Conservation (phyloP, 805 yeast species). For the Kodamaea jinghongensis region DNA sequence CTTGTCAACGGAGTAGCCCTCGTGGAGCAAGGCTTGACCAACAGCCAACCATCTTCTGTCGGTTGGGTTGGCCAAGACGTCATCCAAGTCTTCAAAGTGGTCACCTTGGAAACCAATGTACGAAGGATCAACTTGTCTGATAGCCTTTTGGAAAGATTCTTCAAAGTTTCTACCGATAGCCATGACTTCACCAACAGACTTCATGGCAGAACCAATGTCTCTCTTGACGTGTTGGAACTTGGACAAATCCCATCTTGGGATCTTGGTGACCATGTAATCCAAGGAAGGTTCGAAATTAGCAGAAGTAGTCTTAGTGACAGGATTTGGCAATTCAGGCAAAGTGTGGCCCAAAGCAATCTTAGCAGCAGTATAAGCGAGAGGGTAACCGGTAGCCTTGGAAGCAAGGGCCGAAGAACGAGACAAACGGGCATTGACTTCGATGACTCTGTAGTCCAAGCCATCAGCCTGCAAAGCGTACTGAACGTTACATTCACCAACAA, state of each 20-base stretch:
- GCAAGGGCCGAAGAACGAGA: slow-evolving; percentile 98
- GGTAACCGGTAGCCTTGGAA: slow-evolving; percentile 98
- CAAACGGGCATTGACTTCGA: slow-evolving; percentile 95
- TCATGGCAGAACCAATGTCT: slow-evolving; percentile 94
- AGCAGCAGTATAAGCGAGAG: slow-evolving; percentile 98
- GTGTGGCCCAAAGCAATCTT: slow-evolving; percentile 94
- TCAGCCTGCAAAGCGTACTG: slow-evolving; percentile 96
- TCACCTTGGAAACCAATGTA: slow-evolving; percentile 90
- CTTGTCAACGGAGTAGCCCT: slow-evolving; percentile 83
- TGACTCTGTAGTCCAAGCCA: slow-evolving; percentile 92
- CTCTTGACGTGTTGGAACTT: slow-evolving; percentile 95
- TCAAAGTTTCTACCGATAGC: slow-evolving; percentile 97
- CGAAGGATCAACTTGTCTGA: slow-evolving; percentile 93
- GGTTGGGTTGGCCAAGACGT: slow-evolving; percentile 77
- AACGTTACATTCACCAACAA: slow-evolving; percentile 98
- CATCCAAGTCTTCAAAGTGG: slow-evolving; percentile 72
- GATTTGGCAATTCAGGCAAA: slow-evolving; percentile 91
- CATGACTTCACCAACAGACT: slow-evolving; percentile 99
- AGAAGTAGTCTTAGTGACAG: slow-evolving; percentile 92
- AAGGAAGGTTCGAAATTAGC: slow-evolving; percentile 97
- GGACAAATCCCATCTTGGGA: slow-evolving; percentile 97
- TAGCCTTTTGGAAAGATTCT: slow-evolving; percentile 96
- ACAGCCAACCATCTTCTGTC: slow-evolving; percentile 98
- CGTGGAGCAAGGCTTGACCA: slow-evolving; percentile 93
- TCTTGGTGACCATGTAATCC: slow-evolving; percentile 94